Evolutionary conservation across 441 rosid genomes (phyloP).

Genomic region (Pelargonium citronellum): DNA sequence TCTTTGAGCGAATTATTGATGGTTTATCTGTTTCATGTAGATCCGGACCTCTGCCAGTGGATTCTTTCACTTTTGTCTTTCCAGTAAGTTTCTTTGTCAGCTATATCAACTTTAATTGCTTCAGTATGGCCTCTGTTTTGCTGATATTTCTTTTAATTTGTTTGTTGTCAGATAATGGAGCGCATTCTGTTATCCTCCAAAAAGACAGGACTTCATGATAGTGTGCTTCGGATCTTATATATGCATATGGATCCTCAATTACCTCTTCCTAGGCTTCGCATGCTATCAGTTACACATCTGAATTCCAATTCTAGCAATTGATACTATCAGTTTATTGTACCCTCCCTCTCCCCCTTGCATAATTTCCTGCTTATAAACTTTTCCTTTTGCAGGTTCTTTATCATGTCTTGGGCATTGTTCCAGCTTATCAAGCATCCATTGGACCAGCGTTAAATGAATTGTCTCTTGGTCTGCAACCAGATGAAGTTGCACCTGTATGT

Average conservation of each 20-base stretch:
- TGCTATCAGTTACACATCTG: constrained; percentile 70
- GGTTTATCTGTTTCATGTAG: constrained; percentile 78
- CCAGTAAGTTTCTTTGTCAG: constrained; percentile 50
- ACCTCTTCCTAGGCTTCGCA: constrained; percentile 94
- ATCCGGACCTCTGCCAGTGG: constrained; percentile 93
- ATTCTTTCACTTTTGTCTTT: constrained; percentile 85
- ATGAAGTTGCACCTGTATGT: constrained; percentile 73
- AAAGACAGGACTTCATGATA: constrained; percentile 79
- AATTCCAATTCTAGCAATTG: constrained; percentile 20
- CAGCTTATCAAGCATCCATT: constrained; percentile 75
- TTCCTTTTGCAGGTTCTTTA: constrained; percentile 68
- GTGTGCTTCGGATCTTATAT: constrained; percentile 72
- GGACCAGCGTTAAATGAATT: constrained; percentile 91
- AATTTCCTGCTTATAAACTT: constrained; percentile 17
- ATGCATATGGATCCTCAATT: constrained; percentile 88
- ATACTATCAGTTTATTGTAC: background rate
- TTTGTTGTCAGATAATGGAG: constrained; percentile 75
- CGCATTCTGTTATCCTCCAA: constrained; percentile 64
- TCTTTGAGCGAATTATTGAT: constrained; percentile 72
- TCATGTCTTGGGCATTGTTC: constrained; percentile 87
- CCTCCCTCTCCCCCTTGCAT: background rate
- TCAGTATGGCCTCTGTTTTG: constrained; percentile 7
- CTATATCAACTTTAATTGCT: constrained; percentile 10
- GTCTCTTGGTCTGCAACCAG: constrained; percentile 83
- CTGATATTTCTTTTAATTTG: constrained; percentile 12